Conservation (phyloP, 2,329 filamentous ascomycete species). For the Stagonosporopsis rhizophila region DNA sequence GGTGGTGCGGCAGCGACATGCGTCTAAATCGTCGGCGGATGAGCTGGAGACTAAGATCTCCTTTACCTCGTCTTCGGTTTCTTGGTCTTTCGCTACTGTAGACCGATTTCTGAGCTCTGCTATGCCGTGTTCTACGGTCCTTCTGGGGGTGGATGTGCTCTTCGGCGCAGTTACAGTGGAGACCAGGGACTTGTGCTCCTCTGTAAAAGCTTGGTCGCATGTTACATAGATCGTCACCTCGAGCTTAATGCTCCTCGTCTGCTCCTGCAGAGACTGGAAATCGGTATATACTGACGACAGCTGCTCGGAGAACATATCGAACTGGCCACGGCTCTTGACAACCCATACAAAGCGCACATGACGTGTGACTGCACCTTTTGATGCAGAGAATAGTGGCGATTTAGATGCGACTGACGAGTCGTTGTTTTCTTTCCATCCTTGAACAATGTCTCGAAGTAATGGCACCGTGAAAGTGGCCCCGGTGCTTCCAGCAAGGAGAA, state of each 20-base stretch:
- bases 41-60: conserved; percentile 10
- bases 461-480: conserved; percentile 67
- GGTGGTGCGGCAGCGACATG: conserved; percentile 59
- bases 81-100: conserved; percentile 21
- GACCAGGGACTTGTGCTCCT: conserved; percentile 47
- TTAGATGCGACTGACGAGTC: conserved; percentile 4
- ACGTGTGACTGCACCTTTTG: conserved; percentile 52
- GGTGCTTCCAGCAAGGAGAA: conserved; percentile 66
- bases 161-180: conserved; percentile 33
- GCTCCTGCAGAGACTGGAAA: conserved; percentile 49
- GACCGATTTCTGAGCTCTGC: conserved; percentile 29
- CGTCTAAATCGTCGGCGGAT: conserved; percentile 26
- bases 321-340: conserved; percentile 61
- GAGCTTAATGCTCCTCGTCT: conserved; percentile 52
- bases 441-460: conserved; percentile 62
- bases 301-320: conserved; percentile 62
- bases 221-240: conserved; percentile 64
- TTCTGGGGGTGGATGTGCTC: conserved; percentile 3
- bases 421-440: conserved; percentile 51
- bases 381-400: conserved; percentile 26
- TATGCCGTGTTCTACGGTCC: conserved; percentile 20
- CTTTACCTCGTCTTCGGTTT: conserved; percentile 27
- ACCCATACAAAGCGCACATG: conserved; percentile 65
- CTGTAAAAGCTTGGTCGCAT: conserved; percentile 57
- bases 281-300: conserved; percentile 56